Evolutionary conservation across 2,329 filamentous ascomycete species (phyloP).

Genomic region (Xylariaceae sp.): DNA sequence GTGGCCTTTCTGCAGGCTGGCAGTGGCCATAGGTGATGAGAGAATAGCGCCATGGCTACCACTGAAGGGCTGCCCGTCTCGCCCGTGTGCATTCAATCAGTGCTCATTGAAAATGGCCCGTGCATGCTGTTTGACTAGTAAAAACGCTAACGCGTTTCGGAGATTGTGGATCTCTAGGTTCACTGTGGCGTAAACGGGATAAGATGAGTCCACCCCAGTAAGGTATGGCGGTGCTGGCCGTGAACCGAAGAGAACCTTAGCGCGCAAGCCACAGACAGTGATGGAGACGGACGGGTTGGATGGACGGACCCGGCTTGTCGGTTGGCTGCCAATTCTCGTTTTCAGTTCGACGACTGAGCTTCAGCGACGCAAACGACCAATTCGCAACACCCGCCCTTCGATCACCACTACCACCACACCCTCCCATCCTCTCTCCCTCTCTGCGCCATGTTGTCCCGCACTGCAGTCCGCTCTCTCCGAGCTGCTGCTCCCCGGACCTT

Average conservation of each 20-base stretch:
- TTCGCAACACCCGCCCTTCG: slow-evolving; percentile 15
- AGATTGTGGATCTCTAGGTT: background rate
- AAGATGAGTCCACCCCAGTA: too few relatives aligned
- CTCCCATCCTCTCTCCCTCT: slow-evolving; percentile 1
- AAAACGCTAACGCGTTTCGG: background rate
- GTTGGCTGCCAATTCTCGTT: slow-evolving; percentile 22
- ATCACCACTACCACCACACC: slow-evolving; percentile 18
- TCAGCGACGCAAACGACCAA: slow-evolving; percentile 15
- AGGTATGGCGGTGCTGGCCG: slow-evolving; percentile 6
- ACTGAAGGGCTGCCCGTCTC: too few relatives aligned
- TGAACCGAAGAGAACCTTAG: slow-evolving; percentile 8
- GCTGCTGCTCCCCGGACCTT: slow-evolving; percentile 57
- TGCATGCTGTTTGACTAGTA: background rate
- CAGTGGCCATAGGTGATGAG: slow-evolving; percentile 8
- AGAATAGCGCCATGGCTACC: background rate
- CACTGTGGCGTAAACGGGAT: background rate
- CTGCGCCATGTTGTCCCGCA: slow-evolving; percentile 56
- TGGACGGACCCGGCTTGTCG: slow-evolving; percentile 21
- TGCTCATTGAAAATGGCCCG: too few relatives aligned
- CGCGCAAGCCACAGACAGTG: slow-evolving; percentile 17
- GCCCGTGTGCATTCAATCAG: too few relatives aligned
- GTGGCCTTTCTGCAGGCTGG: too few relatives aligned
- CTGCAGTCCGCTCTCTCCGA: slow-evolving; percentile 53
- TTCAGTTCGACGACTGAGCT: slow-evolving; percentile 25
- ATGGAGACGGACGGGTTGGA: slow-evolving; percentile 1